These are phyloP conservation scores for Typha latifolia DNA, from an alignment of 176 grass and related monocot species.

Conservation along the genomic window DNA sequence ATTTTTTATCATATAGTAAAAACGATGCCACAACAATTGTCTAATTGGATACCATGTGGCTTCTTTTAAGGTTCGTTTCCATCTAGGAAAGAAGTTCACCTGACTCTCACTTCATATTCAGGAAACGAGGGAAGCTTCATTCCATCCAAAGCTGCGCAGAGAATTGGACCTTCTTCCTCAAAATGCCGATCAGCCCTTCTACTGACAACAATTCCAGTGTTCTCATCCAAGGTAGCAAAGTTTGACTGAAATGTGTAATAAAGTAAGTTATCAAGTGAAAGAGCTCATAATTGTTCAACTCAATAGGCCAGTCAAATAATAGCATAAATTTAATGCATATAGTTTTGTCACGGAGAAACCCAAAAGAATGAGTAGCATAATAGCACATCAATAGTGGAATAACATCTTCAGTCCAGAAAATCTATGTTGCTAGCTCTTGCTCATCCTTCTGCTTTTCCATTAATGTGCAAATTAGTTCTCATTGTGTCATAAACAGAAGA, in stretches of 20 bases:
- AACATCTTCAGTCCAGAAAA: too few relatives aligned
- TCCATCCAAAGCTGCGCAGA: constrained; percentile 68
- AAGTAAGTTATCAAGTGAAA: neutral
- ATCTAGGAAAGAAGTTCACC: constrained; percentile 22
- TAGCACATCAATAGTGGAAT: too few relatives aligned
- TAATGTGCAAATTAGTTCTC: too few relatives aligned
- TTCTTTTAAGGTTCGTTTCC: neutral
- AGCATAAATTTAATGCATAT: neutral
- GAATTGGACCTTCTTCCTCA: constrained; percentile 87
- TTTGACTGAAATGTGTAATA: constrained; percentile 48
- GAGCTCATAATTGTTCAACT: neutral
- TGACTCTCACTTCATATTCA: constrained; percentile 91
- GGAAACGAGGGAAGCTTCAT: constrained; percentile 75
- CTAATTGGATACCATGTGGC: neutral
- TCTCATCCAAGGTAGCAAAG: constrained; percentile 87
- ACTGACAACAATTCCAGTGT: constrained; percentile 51
- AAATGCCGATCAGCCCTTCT: constrained; percentile 84
- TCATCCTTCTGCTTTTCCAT: too few relatives aligned
- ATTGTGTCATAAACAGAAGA: too few relatives aligned
- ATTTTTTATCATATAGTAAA: neutral
- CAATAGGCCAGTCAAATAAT: neutral
- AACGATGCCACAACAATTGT: neutral
- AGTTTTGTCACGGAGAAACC: neutral
- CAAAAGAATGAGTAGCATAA: neutral
- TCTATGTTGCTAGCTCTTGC: too few relatives aligned